Conservation (phyloP, 2,329 filamentous ascomycete genomes). For the Endocalyx cinctus region DNA sequence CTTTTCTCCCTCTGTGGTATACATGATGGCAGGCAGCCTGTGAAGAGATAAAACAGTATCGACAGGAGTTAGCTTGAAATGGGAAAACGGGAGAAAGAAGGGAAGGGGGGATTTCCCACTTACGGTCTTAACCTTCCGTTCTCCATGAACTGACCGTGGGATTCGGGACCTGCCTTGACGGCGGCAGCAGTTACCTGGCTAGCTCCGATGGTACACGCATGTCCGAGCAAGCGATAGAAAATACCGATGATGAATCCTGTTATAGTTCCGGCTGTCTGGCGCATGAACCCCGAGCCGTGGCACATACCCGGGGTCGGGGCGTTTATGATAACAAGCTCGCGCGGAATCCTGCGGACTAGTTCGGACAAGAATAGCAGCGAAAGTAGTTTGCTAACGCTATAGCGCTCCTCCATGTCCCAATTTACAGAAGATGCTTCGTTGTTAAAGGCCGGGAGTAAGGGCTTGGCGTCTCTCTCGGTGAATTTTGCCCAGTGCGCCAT, state of each 20-base stretch:
- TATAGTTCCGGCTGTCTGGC: background rate
- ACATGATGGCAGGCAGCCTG: constrained; percentile 3
- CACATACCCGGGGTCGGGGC: constrained; percentile 13
- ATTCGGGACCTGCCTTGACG: constrained; percentile 1
- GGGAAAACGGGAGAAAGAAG: too few relatives aligned
- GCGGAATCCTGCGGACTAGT: constrained; percentile 16
- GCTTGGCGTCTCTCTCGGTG: constrained; percentile 7
- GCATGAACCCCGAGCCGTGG: constrained; percentile 2
- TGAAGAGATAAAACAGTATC: too few relatives aligned
- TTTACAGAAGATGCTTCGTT: background rate
- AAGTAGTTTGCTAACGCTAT: constrained; percentile 16
- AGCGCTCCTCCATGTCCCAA: constrained; percentile 9
- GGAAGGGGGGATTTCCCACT: too few relatives aligned
- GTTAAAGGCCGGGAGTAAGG: constrained; percentile 11
- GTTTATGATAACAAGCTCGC: constrained; percentile 6
- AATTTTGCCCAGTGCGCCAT: constrained; percentile 15
- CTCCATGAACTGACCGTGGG: constrained; percentile 5
- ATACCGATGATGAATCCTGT: background rate
- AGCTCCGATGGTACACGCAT: background rate
- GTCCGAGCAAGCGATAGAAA: background rate
- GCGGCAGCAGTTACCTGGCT: constrained; percentile 1
- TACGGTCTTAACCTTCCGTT: constrained; percentile 4
- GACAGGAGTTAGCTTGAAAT: too few relatives aligned
- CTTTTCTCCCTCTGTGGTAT: constrained; percentile 2
- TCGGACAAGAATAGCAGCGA: constrained; percentile 21